Evolutionary conservation across 768 basidiomycete species (phyloP), one percentile per base, ranked within the genome.

Genomic region (Brasilioporus rufonigricans): DNA sequence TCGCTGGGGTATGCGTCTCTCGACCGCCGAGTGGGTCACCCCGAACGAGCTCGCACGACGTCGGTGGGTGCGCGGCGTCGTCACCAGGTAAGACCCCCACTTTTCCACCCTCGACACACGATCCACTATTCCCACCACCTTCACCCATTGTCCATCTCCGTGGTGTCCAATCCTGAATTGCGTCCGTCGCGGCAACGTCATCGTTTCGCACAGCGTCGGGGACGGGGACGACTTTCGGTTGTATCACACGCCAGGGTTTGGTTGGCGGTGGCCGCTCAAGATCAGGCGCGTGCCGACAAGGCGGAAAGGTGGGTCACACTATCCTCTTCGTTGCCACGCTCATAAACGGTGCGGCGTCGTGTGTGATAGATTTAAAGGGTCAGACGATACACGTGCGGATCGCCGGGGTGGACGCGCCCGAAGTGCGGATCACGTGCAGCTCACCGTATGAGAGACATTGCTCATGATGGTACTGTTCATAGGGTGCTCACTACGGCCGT

Each of bases 401-500:
- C 27, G 91, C 91, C 14, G 95, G 92, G 0, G 84, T 93, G 5
- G 95, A 98, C 66, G 95, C 95, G 1, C 95, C 95, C 0, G 95
- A 98, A 77, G 92, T 89, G 61, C 29, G 67, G 29, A 48, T 50
- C 27, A 32, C 21, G 3, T 13, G 2, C 24, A 10, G 8, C 18
- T 23, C 26, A 10, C 9, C 7, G 23, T 5, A 19, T 35, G 4
- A 23, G 16, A 16, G n/a, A 19, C 5, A 5, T 21, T 19, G 16
- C 10, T 18, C 2, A 18, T 16, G 35, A 24, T 9, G 4, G 27
- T 29, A n/a, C n/a, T n/a, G 2, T 8, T 9, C 12, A 23, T 58
- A 92, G 91, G 81, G 77, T n/a, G 76, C 85, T 0, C 90, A 97
- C 68, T 96, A 93, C 59, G 95, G 95, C 21, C 82, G 84, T 47